Conservation (phyloP, 176 grass and related monocot species). For the Tuctoria greenei region DNA sequence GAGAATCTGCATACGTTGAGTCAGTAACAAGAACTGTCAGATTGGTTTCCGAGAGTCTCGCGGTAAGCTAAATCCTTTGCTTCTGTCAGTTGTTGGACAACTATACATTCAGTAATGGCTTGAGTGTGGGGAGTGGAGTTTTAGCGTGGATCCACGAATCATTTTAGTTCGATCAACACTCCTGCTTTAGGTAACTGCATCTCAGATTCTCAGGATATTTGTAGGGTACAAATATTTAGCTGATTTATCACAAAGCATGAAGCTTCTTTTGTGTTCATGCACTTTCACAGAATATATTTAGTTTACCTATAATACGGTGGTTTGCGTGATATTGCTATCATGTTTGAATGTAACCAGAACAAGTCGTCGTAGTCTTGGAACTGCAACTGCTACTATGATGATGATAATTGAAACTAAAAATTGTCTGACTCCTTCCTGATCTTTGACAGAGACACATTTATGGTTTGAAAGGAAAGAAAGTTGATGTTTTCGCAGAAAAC, state of each 20-base stretch:
- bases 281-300: neutral
- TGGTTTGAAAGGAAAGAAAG: conserved; percentile 69
- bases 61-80: conserved; percentile 56
- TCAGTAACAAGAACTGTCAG: conserved; percentile 71
- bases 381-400: neutral
- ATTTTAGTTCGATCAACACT: neutral
- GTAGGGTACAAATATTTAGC: neutral
- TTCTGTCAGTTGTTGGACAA: neutral
- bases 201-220: neutral
- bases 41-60: conserved; percentile 91
- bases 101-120: neutral
- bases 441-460: conserved; percentile 90
- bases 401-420: conserved; percentile 11
- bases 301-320: neutral
- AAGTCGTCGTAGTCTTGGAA: neutral
- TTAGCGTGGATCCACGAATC: neutral
- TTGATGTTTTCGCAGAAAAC: conserved; percentile 80
- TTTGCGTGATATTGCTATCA: neutral
- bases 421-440: neutral
- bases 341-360: conserved; percentile 17
- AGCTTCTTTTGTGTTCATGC: neutral
- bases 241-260: conserved; percentile 4
- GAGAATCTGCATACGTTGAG: conserved; percentile 71
- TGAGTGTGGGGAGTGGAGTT: neutral
- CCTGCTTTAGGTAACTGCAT: neutral